Conservation (phyloP, 768 basidiomycete genomes). For the Tricholoma bakamatsutake region DNA sequence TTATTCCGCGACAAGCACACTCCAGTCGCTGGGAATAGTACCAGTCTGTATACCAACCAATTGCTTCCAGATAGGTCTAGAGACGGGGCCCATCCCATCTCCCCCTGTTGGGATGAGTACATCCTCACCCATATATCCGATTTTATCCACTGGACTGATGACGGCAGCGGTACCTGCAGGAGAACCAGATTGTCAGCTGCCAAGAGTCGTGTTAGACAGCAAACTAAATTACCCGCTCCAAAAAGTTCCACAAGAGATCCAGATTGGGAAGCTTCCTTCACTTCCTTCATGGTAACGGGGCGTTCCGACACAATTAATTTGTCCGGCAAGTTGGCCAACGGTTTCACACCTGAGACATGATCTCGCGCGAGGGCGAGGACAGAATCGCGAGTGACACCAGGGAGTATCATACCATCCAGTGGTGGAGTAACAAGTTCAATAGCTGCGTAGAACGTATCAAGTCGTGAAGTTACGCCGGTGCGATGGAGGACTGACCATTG, state of each 20-base stretch:
- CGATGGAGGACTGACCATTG: slow-evolving; percentile 38
- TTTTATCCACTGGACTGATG: slow-evolving; percentile 63
- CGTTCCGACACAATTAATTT: slow-evolving; percentile 61
- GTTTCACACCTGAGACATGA: slow-evolving; percentile 43
- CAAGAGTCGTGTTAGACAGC: background rate
- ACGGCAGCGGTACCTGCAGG: slow-evolving; percentile 69
- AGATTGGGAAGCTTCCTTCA: slow-evolving; percentile 50
- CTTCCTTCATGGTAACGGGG: slow-evolving; percentile 69
- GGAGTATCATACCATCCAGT: slow-evolving; percentile 87
- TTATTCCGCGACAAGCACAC: slow-evolving; percentile 39
- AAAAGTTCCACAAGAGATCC: slow-evolving; percentile 78
- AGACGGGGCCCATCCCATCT: slow-evolving; percentile 79
- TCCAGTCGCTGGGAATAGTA: slow-evolving; percentile 74
- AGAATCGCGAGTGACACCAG: slow-evolving; percentile 87
- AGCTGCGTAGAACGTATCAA: slow-evolving; percentile 30
- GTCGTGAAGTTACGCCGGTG: background rate
- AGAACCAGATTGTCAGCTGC: slow-evolving; percentile 17
- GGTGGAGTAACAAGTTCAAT: slow-evolving; percentile 85
- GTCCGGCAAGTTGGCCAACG: slow-evolving; percentile 45
- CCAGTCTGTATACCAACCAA: slow-evolving; percentile 83
- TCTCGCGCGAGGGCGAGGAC: slow-evolving; percentile 66
- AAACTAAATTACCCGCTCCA: slow-evolving; percentile 51
- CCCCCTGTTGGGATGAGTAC: slow-evolving; percentile 56
- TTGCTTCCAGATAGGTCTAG: slow-evolving; percentile 61
- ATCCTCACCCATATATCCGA: slow-evolving; percentile 67